Evolutionary conservation across 176 grass and related monocot genomes (phyloP).

Genomic region (Hsuehochloa calcarea): DNA sequence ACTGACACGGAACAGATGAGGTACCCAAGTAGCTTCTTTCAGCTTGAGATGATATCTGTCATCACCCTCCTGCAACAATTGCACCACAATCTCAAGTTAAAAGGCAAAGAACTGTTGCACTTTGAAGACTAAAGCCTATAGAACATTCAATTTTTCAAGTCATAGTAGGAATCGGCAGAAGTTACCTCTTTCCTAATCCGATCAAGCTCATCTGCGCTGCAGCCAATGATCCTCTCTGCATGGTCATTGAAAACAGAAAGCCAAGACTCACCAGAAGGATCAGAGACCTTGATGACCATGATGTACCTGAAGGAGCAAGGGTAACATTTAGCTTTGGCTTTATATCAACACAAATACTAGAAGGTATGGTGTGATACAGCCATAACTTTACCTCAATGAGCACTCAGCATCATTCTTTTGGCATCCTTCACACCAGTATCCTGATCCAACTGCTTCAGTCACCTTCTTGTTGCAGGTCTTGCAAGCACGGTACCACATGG

Average conservation of each 20-base stretch:
- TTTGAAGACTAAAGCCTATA: neutral
- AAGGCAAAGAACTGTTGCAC: neutral
- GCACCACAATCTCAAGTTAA: neutral
- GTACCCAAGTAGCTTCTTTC: constrained; percentile 85
- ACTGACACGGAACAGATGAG: constrained; percentile 72
- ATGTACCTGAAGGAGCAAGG: constrained; percentile 63
- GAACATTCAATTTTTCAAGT: neutral
- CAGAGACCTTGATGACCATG: constrained; percentile 82
- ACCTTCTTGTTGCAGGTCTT: constrained; percentile 96
- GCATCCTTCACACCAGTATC: constrained; percentile 91
- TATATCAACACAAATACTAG: neutral
- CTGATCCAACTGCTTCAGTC: constrained; percentile 65
- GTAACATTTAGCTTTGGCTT: neutral
- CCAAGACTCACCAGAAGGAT: constrained; percentile 89
- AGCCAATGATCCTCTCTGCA: constrained; percentile 87
- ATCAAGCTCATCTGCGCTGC: constrained; percentile 86
- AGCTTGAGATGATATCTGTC: constrained; percentile 74
- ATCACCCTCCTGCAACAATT: constrained; percentile 68
- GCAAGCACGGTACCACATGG: constrained; percentile 96
- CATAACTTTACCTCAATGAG: constrained; percentile 60
- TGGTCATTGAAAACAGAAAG: constrained; percentile 91
- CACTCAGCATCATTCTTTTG: constrained; percentile 72
- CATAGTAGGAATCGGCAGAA: neutral
- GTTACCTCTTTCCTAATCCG: constrained; percentile 76
- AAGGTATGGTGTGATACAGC: neutral